Conservation (phyloP, 345 rosid species). For the Rhodomyrtus tomentosa region DNA sequence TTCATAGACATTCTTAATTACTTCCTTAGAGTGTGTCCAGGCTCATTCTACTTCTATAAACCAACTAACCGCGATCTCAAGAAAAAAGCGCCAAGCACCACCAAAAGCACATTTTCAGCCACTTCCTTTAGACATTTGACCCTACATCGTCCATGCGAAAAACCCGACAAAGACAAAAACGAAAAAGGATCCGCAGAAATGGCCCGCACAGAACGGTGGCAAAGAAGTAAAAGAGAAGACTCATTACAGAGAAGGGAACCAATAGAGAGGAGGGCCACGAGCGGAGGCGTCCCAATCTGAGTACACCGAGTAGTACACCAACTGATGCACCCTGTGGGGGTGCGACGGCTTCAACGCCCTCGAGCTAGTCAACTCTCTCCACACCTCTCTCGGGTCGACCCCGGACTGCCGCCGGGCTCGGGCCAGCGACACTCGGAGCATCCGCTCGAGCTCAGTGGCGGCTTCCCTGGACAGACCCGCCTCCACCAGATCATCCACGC, state of each 20-base stretch:
- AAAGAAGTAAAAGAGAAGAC: not conserved
- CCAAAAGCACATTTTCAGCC: not conserved
- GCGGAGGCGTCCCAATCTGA: constrained; percentile 50
- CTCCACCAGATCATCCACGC: constrained; percentile 31
- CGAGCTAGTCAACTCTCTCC: constrained; percentile 39
- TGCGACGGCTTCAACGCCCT: constrained; percentile 51
- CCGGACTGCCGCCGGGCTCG: not conserved
- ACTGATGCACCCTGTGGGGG: constrained; percentile 65
- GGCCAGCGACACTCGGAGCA: constrained; percentile 17
- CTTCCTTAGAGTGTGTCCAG: not conserved
- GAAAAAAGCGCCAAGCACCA: not conserved
- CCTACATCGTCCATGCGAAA: not conserved
- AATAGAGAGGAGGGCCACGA: constrained; percentile 70
- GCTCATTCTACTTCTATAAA: not conserved
- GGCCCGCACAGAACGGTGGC: not conserved
- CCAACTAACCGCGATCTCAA: not conserved
- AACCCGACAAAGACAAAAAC: not conserved
- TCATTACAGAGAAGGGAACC: constrained; percentile 79
- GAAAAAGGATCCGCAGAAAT: not conserved
- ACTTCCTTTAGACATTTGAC: not conserved
- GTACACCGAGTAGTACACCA: constrained; percentile 59
- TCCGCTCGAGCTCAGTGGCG: constrained; percentile 23
- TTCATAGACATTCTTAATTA: not conserved
- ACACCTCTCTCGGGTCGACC: constrained; percentile 42
- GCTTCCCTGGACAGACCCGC: constrained; percentile 39